A percentile compares a stretch with the other conserved stretches of the same genome.
These are phyloP conservation scores for Arachis monticola DNA, from an alignment of 331 rosid species.

Conservation along the genomic window DNA sequence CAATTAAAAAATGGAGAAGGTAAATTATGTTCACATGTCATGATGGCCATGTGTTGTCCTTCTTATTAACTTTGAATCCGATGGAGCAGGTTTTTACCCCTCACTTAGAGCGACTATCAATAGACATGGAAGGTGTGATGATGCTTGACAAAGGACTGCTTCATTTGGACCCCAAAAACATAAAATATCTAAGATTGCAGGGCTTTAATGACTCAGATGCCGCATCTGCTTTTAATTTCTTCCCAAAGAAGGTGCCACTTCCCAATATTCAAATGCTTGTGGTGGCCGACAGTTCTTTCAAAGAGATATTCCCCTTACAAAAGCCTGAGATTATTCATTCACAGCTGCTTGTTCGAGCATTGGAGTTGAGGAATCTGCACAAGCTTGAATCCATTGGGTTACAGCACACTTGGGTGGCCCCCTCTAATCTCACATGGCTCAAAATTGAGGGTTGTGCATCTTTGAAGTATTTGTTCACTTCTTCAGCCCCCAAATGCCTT, in stretches of 20 bases:
- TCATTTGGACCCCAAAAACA: neutral
- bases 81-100: neutral
- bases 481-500: no score
- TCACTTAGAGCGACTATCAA: neutral
- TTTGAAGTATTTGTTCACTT: neutral
- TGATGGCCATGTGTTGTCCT: no score
- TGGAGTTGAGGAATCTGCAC: no score
- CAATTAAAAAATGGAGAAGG: no score
- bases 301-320: conserved; percentile 19
- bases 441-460: no score
- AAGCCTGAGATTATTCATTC: neutral
- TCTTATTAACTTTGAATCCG: neutral
- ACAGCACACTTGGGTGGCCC: no score
- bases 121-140: conserved; percentile 13
- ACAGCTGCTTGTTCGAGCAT: no score
- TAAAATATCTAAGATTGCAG: neutral
- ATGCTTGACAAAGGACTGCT: conserved; percentile 17
- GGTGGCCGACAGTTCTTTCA: neutral
- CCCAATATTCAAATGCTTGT: neutral
- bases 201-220: neutral
- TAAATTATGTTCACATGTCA: no score
- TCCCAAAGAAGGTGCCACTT: neutral
- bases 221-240: neutral
- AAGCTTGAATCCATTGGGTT: no score
- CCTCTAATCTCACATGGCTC: no score